A percentile compares a stretch with the other conserved stretches of the same genome.
Evolutionary conservation across 2,329 filamentous ascomycete genomes (phyloP).

Genomic region (Fusarium bulbicola): DNA sequence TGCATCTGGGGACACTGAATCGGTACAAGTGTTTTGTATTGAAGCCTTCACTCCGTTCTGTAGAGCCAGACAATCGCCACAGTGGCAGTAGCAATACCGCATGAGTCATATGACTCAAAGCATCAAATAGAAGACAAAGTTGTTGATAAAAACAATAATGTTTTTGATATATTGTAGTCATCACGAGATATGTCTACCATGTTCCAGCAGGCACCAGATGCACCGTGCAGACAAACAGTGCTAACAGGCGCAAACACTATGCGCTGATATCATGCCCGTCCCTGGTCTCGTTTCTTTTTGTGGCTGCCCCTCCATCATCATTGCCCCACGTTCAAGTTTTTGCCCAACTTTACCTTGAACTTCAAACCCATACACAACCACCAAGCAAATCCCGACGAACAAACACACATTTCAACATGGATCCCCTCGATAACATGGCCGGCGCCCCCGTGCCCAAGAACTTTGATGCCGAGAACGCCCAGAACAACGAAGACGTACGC

Average conservation of each 20-base stretch:
- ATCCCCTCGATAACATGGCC: constrained; percentile 52
- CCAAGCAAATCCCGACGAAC: background rate
- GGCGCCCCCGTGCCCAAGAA: constrained; percentile 57
- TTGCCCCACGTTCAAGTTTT: constrained; percentile 45
- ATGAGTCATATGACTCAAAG: background rate
- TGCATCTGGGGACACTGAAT: background rate
- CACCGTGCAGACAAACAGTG: constrained; percentile 23
- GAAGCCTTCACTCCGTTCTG: background rate
- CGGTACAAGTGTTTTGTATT: background rate
- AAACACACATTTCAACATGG: constrained; percentile 39
- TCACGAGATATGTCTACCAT: background rate
- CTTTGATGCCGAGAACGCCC: constrained; percentile 67
- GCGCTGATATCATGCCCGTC: constrained; percentile 43
- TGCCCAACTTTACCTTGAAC: constrained; percentile 31
- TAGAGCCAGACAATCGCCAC: background rate
- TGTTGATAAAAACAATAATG: too few relatives aligned
- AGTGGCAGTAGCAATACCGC: background rate
- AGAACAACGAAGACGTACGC: constrained; percentile 66
- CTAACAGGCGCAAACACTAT: constrained; percentile 37
- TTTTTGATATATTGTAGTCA: background rate
- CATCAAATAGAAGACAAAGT: too few relatives aligned
- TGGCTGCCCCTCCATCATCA: constrained; percentile 43
- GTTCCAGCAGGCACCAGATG: constrained; percentile 28
- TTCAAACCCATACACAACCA: background rate
- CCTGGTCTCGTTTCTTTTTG: constrained; percentile 26